Conservation (phyloP, 352 stramenopile genomes). For the Halophytophthora batemanensis region DNA sequence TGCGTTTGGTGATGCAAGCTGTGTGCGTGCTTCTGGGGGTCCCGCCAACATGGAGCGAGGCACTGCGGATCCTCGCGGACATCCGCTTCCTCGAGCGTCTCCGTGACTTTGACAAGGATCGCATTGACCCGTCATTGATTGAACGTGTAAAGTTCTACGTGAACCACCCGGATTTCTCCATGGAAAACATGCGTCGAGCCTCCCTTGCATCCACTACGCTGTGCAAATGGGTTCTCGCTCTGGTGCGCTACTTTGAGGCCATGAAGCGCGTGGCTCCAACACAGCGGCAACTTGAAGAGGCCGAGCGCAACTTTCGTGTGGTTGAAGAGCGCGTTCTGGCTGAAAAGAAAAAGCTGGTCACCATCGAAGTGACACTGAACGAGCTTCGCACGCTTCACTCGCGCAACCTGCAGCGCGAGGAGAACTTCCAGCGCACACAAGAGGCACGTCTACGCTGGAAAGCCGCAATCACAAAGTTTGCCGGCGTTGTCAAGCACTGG, state of each 20-base stretch:
- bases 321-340: slow-evolving; percentile 37
- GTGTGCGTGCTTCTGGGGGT: slow-evolving; percentile 63
- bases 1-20: slow-evolving; percentile 74
- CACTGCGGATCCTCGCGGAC: slow-evolving; percentile 58
- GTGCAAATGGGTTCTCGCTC: slow-evolving; percentile 67
- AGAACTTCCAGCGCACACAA: slow-evolving; percentile 51
- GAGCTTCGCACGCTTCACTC: slow-evolving; percentile 35
- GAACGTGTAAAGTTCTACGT: slow-evolving; percentile 56
- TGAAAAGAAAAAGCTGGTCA: slow-evolving; percentile 49
- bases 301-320: slow-evolving; percentile 34
- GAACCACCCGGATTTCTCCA: slow-evolving; percentile 71
- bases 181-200: slow-evolving; percentile 73
- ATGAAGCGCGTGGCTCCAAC: slow-evolving; percentile 60
- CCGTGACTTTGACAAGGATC: slow-evolving; percentile 56
- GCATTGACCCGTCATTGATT: slow-evolving; percentile 38
- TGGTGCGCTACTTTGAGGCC: slow-evolving; percentile 68
- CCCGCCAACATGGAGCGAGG: slow-evolving; percentile 63
- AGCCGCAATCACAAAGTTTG: slow-evolving; percentile 35
- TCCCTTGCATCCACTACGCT: slow-evolving; percentile 68
- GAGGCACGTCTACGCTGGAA: slow-evolving; percentile 45
- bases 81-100: slow-evolving; percentile 69
- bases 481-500: slow-evolving; percentile 39
- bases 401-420: slow-evolving; percentile 30
- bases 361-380: slow-evolving; percentile 47
- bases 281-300: slow-evolving; percentile 40